phyloP scores from a whole-genome alignment of 2,329 filamentous ascomycete genomes.

The Phyllosticta ampelicida region DNA sequence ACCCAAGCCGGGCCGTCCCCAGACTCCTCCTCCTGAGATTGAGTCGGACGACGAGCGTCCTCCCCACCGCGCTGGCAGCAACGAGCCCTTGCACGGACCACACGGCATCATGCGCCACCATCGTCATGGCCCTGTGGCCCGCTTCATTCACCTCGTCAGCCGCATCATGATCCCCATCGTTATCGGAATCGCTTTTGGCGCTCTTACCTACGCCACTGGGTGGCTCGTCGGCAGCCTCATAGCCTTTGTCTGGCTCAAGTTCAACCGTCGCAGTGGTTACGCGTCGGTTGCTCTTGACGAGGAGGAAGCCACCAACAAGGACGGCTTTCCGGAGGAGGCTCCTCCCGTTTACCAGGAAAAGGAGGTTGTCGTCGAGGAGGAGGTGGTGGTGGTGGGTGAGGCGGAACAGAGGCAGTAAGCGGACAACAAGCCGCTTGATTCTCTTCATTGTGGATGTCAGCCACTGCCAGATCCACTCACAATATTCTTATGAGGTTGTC shows the following conservation, averaged over 20 bases:
- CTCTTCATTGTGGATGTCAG: neutral
- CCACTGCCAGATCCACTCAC: neutral
- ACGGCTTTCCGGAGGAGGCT: constrained; percentile 25
- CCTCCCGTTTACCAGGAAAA: constrained; percentile 30
- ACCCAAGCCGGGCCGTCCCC: neutral
- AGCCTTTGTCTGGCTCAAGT: constrained; percentile 47
- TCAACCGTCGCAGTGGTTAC: constrained; percentile 26
- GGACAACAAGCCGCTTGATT: neutral
- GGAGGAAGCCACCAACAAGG: constrained; percentile 14
- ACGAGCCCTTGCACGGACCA: constrained; percentile 16
- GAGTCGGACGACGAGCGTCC: constrained; percentile 10
- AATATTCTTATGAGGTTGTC: too few species aligned
- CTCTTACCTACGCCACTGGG: constrained; percentile 55
- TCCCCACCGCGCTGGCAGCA: constrained; percentile 15
- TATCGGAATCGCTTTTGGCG: constrained; percentile 57
- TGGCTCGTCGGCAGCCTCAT: constrained; percentile 55
- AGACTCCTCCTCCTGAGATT: neutral
- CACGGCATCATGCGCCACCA: constrained; percentile 18
- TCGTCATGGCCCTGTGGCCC: constrained; percentile 24
- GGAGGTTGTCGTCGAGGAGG: constrained; percentile 19
- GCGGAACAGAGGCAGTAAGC: neutral
- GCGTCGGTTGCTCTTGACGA: constrained; percentile 20
- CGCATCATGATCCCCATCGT: constrained; percentile 54
- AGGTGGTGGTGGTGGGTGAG: too few species aligned
- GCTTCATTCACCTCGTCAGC: constrained; percentile 41